Evolutionary conservation across 805 yeast species (phyloP), one percentile per base, ranked within the genome.

Genomic region (Zygosaccharomyces gambellarensis): DNA sequence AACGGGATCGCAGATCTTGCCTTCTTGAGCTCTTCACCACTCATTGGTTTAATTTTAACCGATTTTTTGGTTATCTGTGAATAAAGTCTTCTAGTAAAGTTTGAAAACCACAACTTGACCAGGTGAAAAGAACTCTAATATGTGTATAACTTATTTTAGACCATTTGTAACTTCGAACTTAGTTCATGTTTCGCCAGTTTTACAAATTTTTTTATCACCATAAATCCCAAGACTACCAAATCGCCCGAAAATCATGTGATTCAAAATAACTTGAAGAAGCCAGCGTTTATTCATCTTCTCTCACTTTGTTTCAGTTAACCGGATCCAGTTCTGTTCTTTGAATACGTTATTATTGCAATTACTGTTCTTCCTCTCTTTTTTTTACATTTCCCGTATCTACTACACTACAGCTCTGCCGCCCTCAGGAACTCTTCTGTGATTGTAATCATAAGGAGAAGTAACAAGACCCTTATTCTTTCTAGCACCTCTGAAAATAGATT

Each of bases 381-480:
- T 32, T 34, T 3, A 17, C 11, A 25, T 12, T 32, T 34, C 11
- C 34, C 5, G n/a, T 2, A 23, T 22, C 4, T 31, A 17, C 27
- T 38, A 47, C 30, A 47, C 28, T 45, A 38, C 22, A 6, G 38
- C 38, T 17, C 38, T 34, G 11, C 38, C 38, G 22, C 38, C 38
- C 22, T 34, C 38, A 34, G 38, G 45, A 9, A 59, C 61, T 36
- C 69, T 63, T 45, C 64, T 68, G 56, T 81, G 75, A 67, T 56
- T 60, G 48, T 82, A 83, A 61, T 83, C 87, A 57, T 78, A 78
- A 0, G 97, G 98, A 53, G 94, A 83, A 4, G 82, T 78, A 17
- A 90, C 98, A 56, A 94, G 71, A 53, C 98, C 97, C 65, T 88
- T 85, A 28, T 97, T 97, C 71, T 90, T 90, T 27, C 80, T 72